Evolutionary conservation across 805 yeast genomes (phyloP), one percentile per base, ranked within the genome.

Genomic region (Kurtzmaniella cleridarum): DNA sequence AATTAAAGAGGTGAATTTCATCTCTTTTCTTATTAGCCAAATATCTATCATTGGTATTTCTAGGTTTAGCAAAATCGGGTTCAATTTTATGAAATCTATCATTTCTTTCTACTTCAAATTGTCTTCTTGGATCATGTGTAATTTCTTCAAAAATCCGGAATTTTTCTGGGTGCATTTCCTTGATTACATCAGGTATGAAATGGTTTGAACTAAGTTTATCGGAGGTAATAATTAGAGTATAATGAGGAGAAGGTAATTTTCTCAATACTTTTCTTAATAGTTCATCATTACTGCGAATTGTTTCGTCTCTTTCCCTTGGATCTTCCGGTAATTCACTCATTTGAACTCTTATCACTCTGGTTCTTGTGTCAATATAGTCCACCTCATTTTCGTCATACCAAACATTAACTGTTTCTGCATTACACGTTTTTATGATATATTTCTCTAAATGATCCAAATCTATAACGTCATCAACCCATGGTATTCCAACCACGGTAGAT

Each of bases 171-270:
- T 60, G 36, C 51, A 52, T 37, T 35, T 55, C 45, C 41, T 72
- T 38, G 9, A 57, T 50, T 34, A 53, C 42, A 16, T 55, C 48
- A 4, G 69, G 63, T 1, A 54, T 36, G 2, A 73, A 71, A 41
- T 61, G 68, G 23, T 48, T 42, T 1, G 43, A 38, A 8, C 43
- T 34, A n/a, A 51, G 39, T 10, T 41, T 41, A 31, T 50, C 47
- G 12, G 64, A 54, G 4, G 89, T 77, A 41, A 79, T 65, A 2
- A 87, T 56, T 2, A 89, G 60, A 2, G 88, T 66, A 40, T 72
- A 73, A 43, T 76, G 75, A 0, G 96, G 95, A 0, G 90, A 71
- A 1, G 96, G 96, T 10, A 84, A 57, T 39, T 76, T 78, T 28
- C 84, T 73, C n/a, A 84, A 44, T 3, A 84, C 68, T 14, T 69